These are phyloP conservation scores for Tulasnella sp. DNA, from an alignment of 768 basidiomycete genomes.

Conservation along the genomic window DNA sequence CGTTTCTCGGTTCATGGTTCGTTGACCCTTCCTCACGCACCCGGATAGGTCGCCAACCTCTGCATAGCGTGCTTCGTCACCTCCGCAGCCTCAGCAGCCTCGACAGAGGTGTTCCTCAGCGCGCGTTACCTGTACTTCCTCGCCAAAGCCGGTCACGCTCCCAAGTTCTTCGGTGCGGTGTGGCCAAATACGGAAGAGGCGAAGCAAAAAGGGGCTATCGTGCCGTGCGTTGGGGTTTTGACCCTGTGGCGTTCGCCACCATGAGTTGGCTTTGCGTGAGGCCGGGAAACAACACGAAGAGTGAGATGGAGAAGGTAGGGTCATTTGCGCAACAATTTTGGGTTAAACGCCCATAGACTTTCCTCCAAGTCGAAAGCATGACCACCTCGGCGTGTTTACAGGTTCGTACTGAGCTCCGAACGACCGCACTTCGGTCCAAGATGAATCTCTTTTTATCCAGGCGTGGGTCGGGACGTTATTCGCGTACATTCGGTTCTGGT, in stretches of 20 bases:
- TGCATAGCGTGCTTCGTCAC: conserved; percentile 19
- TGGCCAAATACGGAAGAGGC: neutral
- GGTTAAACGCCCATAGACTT: neutral
- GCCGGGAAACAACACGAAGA: neutral
- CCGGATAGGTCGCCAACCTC: conserved; percentile 14
- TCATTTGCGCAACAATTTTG: neutral
- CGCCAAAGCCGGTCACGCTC: conserved; percentile 35
- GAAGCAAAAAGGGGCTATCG: conserved; percentile 13
- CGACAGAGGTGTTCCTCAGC: conserved; percentile 31
- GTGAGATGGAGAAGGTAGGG: too few relatives aligned
- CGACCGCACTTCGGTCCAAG: too few relatives aligned
- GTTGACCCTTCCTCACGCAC: too few relatives aligned
- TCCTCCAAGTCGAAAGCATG: conserved; percentile 31
- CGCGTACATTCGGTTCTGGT: conserved; percentile 18
- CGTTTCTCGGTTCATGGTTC: too few relatives aligned
- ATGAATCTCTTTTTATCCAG: neutral
- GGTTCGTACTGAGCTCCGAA: neutral
- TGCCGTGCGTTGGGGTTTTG: conserved; percentile 6
- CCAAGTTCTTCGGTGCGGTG: conserved; percentile 26
- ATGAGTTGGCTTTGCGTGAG: conserved; percentile 23
- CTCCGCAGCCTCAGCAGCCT: conserved; percentile 31
- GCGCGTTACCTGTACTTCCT: conserved; percentile 33
- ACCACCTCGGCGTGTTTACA: neutral
- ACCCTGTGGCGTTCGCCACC: neutral
- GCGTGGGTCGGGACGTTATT: conserved; percentile 35